These are phyloP conservation scores for Haematococcus lacustris DNA, from an alignment of 139 green algal genomes.

Conservation along the genomic window DNA sequence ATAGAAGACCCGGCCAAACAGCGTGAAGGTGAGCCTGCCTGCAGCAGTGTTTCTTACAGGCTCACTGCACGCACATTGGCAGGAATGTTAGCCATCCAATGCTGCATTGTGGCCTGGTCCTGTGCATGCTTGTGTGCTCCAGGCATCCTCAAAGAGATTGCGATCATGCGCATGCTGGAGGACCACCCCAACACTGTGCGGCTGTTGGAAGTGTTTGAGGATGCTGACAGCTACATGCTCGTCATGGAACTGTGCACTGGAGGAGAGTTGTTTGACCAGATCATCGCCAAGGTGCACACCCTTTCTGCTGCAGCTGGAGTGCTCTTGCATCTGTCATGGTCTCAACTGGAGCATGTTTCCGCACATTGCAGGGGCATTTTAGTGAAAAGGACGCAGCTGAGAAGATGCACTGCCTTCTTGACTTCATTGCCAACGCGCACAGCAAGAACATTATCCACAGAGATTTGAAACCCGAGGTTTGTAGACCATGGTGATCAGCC, in stretches of 20 bases:
- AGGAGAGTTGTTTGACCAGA: conserved; percentile 69
- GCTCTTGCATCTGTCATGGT: too few species aligned
- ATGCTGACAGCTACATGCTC: conserved; percentile 35
- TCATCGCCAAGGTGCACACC: conserved; percentile 47
- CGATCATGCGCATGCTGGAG: conserved; percentile 51
- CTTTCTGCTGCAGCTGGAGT: too few species aligned
- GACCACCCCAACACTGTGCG: conserved; percentile 49
- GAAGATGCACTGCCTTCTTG: conserved; percentile 44
- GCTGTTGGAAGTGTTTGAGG: conserved; percentile 46
- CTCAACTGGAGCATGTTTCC: neutral
- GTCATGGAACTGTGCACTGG: conserved; percentile 53
- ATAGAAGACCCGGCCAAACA: too few species aligned
- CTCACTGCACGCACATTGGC: too few species aligned
- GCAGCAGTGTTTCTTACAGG: too few species aligned
- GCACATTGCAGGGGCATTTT: conserved; percentile 40
- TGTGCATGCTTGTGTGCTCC: too few species aligned
- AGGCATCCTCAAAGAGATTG: conserved; percentile 58
- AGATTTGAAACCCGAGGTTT: too few species aligned
- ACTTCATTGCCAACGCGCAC: conserved; percentile 53
- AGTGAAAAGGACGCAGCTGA: conserved; percentile 52
- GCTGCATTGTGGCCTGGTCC: too few species aligned
- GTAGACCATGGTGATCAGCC: too few species aligned
- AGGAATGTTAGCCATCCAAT: too few species aligned
- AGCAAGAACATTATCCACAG: conserved; percentile 52
- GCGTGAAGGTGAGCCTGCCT: too few species aligned